A percentile compares a stretch with the other conserved stretches of the same genome.
Evolutionary conservation across 306 rosid genomes (phyloP).

Genomic region (Quercus parvula): DNA sequence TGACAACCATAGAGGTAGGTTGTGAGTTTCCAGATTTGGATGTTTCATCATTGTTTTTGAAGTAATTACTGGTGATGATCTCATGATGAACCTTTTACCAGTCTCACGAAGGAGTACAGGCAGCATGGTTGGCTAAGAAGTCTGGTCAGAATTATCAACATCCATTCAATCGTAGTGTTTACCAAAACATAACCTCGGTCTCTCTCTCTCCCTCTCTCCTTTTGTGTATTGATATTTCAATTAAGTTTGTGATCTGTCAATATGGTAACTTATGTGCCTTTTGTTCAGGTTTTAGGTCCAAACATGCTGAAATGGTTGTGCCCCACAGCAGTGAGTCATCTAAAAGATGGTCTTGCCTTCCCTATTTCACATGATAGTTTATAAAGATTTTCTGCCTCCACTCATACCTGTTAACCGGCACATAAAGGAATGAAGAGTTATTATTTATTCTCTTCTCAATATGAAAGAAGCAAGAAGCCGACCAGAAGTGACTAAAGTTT

Average conservation of each 20-base stretch:
- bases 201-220: constrained; percentile 24
- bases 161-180: constrained; percentile 55
- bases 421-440: background rate
- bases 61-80: constrained; percentile 4
- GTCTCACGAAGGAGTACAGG: constrained; percentile 70
- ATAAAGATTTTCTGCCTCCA: constrained; percentile 14
- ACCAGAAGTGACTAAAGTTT: background rate
- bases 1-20: constrained; percentile 89
- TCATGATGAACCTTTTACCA: constrained; percentile 25
- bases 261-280: constrained; percentile 13
- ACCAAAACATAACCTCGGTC: constrained; percentile 72
- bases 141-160: constrained; percentile 78
- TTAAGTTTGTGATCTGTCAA: constrained; percentile 2
- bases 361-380: constrained; percentile 53
- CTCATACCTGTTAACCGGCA: constrained; percentile 1
- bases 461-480: background rate
- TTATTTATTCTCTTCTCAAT: background rate
- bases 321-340: constrained; percentile 69
- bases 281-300: constrained; percentile 74
- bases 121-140: constrained; percentile 79
- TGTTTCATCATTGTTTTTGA: constrained; percentile 5
- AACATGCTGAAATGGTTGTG: constrained; percentile 80
- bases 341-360: constrained; percentile 73
- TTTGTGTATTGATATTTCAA: constrained; percentile 1
- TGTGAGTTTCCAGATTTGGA: constrained; percentile 15